These are phyloP conservation scores for Aureobasidium sp. DNA, from an alignment of 2,329 filamentous ascomycete genomes.

Conservation along the genomic window DNA sequence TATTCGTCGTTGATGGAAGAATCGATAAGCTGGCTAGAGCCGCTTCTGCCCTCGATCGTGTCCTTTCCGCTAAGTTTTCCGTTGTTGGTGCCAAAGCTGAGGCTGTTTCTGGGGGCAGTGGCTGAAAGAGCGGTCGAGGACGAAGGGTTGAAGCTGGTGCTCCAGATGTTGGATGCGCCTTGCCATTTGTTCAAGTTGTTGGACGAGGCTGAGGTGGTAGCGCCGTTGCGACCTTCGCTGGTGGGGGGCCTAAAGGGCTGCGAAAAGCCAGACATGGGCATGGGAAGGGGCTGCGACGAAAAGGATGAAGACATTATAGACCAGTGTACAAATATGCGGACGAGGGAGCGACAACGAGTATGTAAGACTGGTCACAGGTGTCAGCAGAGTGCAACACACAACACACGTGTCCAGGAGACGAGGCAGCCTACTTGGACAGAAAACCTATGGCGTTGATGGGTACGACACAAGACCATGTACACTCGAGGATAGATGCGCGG, in stretches of 20 bases:
- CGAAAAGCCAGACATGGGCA: not conserved
- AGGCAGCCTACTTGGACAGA: not conserved
- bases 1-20: slow-evolving; percentile 61
- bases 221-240: slow-evolving; percentile 3
- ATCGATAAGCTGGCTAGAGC: slow-evolving; percentile 59
- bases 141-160: not conserved
- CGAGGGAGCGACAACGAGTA: not conserved
- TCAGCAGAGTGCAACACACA: not conserved
- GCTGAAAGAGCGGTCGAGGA: not conserved
- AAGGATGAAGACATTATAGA: slow-evolving; percentile 12
- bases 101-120: not conserved
- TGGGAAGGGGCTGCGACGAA: not conserved
- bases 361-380: slow-evolving; percentile 3
- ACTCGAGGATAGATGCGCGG: not conserved
- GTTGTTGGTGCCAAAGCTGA: not conserved
- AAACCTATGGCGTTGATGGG: not conserved
- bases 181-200: slow-evolving; percentile 5
- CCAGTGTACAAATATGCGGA: not conserved
- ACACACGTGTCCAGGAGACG: not conserved
- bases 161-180: slow-evolving; percentile 4
- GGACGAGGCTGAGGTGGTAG: not conserved
- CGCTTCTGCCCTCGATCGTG: slow-evolving; percentile 48
- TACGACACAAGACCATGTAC: slow-evolving; percentile 1
- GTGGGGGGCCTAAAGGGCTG: slow-evolving; percentile 3
- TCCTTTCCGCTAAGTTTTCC: slow-evolving; percentile 17